Percentiles rank a stretch among this genome's conserved stretches.
phyloP scores from a whole-genome alignment of 2,329 filamentous ascomycete species.

The Aspergillus pseudotamarii region DNA sequence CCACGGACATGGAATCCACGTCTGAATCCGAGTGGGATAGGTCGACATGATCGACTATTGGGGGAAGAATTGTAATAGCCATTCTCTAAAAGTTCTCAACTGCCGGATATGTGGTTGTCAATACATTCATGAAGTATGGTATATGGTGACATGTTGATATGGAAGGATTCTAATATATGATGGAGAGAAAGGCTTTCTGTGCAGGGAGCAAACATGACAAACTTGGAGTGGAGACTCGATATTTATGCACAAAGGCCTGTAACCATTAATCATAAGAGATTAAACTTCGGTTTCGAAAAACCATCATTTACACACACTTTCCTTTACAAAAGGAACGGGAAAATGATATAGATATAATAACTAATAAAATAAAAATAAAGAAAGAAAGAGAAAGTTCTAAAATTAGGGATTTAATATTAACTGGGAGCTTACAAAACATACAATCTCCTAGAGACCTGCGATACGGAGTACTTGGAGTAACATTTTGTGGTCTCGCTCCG shows the following conservation, averaged over 20 bases:
- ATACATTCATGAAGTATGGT: background rate
- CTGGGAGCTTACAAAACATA: background rate
- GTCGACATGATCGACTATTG: constrained; percentile 42
- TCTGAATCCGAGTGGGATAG: constrained; percentile 45
- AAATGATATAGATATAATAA: too few relatives aligned
- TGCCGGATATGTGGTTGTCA: background rate
- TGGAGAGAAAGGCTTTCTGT: constrained; percentile 19
- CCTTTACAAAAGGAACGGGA: too few relatives aligned
- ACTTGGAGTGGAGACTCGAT: constrained; percentile 8
- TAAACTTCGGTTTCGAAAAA: background rate
- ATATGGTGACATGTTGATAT: background rate
- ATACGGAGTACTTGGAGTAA: too few relatives aligned
- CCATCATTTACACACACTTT: background rate
- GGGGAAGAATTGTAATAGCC: constrained; percentile 63
- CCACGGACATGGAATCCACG: constrained; percentile 54
- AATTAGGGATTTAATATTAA: background rate
- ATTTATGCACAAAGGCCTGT: background rate
- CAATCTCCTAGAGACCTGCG: background rate
- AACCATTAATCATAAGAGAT: background rate
- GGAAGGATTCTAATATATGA: background rate
- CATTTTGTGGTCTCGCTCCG: too few relatives aligned
- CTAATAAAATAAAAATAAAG: too few relatives aligned
- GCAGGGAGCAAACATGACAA: constrained; percentile 24
- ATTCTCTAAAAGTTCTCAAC: constrained; percentile 38
- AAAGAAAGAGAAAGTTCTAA: background rate